Evolutionary conservation across 2,329 filamentous ascomycete species (phyloP).

Genomic region (Colletotrichum spinosum): DNA sequence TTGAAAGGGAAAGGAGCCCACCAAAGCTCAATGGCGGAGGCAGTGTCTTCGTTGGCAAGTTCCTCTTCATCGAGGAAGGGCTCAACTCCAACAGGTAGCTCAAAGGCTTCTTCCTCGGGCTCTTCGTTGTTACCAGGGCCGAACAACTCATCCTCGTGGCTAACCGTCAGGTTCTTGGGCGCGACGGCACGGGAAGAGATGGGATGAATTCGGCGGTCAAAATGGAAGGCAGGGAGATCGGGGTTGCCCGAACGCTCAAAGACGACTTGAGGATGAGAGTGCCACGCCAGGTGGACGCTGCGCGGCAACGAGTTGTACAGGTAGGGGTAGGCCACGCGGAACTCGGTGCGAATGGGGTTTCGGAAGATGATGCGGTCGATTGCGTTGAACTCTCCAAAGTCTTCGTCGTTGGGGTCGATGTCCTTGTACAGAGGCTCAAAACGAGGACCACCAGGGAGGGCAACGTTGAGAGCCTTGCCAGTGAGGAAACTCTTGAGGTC

Average conservation of each 20-base stretch:
- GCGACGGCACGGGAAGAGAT: constrained; percentile 95
- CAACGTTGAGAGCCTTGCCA: constrained; percentile 96
- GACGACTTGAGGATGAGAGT: constrained; percentile 92
- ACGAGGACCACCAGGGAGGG: constrained; percentile 94
- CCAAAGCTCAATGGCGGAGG: constrained; percentile 93
- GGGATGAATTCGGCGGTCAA: constrained; percentile 97
- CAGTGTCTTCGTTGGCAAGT: constrained; percentile 88
- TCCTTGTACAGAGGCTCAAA: constrained; percentile 99
- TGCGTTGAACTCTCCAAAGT: constrained; percentile 99
- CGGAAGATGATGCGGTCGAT: constrained; percentile 99
- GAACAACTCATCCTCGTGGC: constrained; percentile 94
- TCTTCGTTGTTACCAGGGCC: constrained; percentile 81
- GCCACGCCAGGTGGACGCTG: constrained; percentile 93
- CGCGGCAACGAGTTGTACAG: constrained; percentile 96
- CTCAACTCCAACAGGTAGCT: constrained; percentile 81
- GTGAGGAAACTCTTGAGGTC: constrained; percentile 95
- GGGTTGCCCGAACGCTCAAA: constrained; percentile 90
- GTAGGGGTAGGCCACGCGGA: constrained; percentile 92
- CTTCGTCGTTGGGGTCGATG: constrained; percentile 97
- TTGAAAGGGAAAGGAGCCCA: constrained; percentile 99
- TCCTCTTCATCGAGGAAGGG: constrained; percentile 93
- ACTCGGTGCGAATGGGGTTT: constrained; percentile 93
- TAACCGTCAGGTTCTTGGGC: constrained; percentile 91
- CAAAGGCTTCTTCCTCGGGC: constrained; percentile 84
- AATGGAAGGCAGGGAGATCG: constrained; percentile 94